These are phyloP conservation scores for Scheffersomyces stipitis DNA, from an alignment of 805 yeast species.

Conservation along the genomic window DNA sequence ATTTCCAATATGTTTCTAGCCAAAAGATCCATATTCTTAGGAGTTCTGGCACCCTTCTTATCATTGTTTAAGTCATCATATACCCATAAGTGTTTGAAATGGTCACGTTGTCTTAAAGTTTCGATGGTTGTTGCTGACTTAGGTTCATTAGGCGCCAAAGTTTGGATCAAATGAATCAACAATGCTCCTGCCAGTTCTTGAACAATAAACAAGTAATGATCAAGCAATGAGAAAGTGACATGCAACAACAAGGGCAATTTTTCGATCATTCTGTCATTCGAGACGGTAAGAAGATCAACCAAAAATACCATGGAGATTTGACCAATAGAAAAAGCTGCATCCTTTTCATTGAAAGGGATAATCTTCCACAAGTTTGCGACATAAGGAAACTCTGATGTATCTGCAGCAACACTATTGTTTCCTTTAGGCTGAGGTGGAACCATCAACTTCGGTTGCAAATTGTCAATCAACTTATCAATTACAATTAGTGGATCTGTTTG, in stretches of 20 bases:
- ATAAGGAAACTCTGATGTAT: slow-evolving; percentile 53
- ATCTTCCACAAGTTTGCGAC: slow-evolving; percentile 68
- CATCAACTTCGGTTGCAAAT: slow-evolving; percentile 83
- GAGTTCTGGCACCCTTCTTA: slow-evolving; percentile 76
- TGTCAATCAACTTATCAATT: slow-evolving; percentile 63
- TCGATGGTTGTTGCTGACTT: slow-evolving; percentile 58
- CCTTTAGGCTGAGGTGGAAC: slow-evolving; percentile 59
- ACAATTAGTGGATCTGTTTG: slow-evolving; percentile 46
- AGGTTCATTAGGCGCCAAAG: slow-evolving; percentile 54
- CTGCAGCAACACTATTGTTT: not conserved
- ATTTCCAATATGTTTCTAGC: slow-evolving; percentile 63
- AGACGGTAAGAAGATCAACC: slow-evolving; percentile 73
- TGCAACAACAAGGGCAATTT: slow-evolving; percentile 76
- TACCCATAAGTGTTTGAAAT: slow-evolving; percentile 58
- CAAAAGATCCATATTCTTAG: slow-evolving; percentile 77
- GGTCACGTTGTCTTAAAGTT: slow-evolving; percentile 54
- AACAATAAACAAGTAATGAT: slow-evolving; percentile 81
- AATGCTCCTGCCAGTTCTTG: slow-evolving; percentile 82
- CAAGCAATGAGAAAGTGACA: slow-evolving; percentile 74
- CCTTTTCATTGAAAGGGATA: slow-evolving; percentile 55
- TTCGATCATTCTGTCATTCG: slow-evolving; percentile 58
- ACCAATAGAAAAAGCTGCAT: slow-evolving; percentile 80
- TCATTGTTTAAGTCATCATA: slow-evolving; percentile 83
- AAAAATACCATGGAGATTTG: slow-evolving; percentile 83
- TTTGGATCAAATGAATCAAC: slow-evolving; percentile 69